Conservation (phyloP, 176 grass and related monocot genomes). For the Cenchrus fungigraminus region DNA sequence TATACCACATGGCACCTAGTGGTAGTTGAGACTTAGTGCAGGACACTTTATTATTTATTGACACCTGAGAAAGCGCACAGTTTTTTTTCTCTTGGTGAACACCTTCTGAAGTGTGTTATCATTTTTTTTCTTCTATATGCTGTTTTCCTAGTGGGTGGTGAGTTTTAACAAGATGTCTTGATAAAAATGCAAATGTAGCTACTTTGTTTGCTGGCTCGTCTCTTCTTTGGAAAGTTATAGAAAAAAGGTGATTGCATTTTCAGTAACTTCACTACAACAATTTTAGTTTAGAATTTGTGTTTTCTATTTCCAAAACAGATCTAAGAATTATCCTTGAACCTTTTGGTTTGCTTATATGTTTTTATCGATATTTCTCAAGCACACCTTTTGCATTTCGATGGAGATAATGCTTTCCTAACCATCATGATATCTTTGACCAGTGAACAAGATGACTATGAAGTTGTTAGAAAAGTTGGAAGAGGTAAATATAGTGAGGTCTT, state of each 20-base stretch:
- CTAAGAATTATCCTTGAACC: not conserved
- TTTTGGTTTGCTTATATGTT: slow-evolving; percentile 16
- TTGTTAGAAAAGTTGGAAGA: slow-evolving; percentile 95
- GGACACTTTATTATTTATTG: not conserved
- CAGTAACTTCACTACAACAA: not conserved
- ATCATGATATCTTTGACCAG: slow-evolving; percentile 53
- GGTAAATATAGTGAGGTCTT: slow-evolving; percentile 99
- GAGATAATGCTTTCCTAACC: slow-evolving; percentile 29
- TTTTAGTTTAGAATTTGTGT: slow-evolving; percentile 6
- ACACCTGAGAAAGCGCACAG: no score
- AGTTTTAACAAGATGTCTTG: not conserved
- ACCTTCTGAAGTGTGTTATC: not conserved
- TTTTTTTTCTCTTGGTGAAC: not conserved
- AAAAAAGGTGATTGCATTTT: not conserved
- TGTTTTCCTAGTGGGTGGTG: not conserved
- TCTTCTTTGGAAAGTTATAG: not conserved
- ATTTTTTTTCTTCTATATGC: not conserved
- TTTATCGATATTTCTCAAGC: not conserved
- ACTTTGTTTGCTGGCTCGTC: not conserved
- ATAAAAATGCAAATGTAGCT: not conserved
- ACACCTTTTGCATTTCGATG: slow-evolving; percentile 7
- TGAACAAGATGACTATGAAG: slow-evolving; percentile 95
- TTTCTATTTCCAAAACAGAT: not conserved
- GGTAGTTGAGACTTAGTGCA: not conserved
- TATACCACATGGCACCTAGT: not conserved